Base-by-base conservation (phyloP, 495 filamentous ascomycete genomes). In the Elasticomyces elasticus region DNA sequence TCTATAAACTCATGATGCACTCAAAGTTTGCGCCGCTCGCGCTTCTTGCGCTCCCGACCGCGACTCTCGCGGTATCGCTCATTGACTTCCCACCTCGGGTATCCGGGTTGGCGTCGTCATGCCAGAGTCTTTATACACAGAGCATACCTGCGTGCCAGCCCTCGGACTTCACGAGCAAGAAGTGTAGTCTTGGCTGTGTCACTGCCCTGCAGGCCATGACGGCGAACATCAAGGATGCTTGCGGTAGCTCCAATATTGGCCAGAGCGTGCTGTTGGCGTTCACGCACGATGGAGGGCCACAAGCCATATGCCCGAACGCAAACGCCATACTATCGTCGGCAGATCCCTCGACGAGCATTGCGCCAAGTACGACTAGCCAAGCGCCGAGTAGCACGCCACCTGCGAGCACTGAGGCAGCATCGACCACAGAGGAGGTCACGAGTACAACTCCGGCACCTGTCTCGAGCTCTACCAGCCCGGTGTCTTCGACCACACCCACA, bases 161-260 rank as follows among this genome's bases (percentile, higher is more conserved):
- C 15, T 50, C 54, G 6, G 70, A 73, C 47, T 71, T 71, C 54
- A 51, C 40, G 12, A 42, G 46, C 33, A 43, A 48, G 17, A 40
- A 43, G 22, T 73, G 70, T 47, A 70, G 64, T 11, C 1, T 49
- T 2, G 24, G 33, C 24, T 73, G 70, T 44, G 54, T 69, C 23
- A 45, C 23, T 20, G 67, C 54, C 23, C 62, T 73, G 10, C 27
- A 67, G 33, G 49, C 51, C 10, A 28, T 71, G 15, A 62, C 54
- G 15, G 43, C 23, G 7, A 19, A 37, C 0, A 38, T 73, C 13
- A 49, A 61, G 17, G 40, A 42, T 3, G 60, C 58, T 11, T 73
- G 71, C 52, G 54, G 52, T 6, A 38, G 17, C 17, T 10, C 15
- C 15, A 49, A 44, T 10, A n/a, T 28, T 13, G 51, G 52, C 2